Percentiles rank a stretch among this genome's conserved stretches.
phyloP scores from a whole-genome alignment of 768 basidiomycete genomes.

The Porpolomopsis calyptriformis region DNA sequence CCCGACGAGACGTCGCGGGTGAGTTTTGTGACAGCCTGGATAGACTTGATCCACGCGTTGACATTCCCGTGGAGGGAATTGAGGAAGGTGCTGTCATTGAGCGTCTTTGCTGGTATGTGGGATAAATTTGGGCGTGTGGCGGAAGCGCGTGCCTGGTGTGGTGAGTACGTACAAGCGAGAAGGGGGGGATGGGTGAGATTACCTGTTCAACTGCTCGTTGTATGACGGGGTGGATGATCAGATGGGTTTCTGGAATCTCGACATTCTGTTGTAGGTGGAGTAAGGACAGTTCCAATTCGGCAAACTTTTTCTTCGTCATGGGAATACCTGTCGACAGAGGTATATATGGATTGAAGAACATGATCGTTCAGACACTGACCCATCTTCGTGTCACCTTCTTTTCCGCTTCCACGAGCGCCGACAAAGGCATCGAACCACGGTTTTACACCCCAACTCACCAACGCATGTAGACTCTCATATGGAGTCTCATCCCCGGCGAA shows the following conservation, averaged over 20 bases:
- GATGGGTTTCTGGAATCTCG: conserved; percentile 94
- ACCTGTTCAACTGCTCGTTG: conserved; percentile 76
- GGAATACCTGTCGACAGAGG: conserved; percentile 56
- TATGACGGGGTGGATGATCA: conserved; percentile 84
- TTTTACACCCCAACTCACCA: conserved; percentile 92
- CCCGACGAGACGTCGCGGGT: conserved; percentile 86
- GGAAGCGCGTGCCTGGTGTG: conserved; percentile 33
- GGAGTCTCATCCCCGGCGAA: conserved; percentile 85
- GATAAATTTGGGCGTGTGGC: conserved; percentile 64
- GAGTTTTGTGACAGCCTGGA: conserved; percentile 95
- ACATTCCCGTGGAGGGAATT: conserved; percentile 90
- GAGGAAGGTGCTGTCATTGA: conserved; percentile 85
- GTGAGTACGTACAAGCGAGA: conserved; percentile 11
- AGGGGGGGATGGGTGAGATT: conserved; percentile 5
- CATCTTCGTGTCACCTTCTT: conserved; percentile 75
- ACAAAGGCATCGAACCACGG: conserved; percentile 99
- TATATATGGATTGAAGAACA: neutral
- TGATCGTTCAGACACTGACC: conserved; percentile 24
- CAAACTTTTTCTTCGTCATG: conserved; percentile 98
- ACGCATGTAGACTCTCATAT: conserved; percentile 90
- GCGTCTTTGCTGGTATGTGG: conserved; percentile 57
- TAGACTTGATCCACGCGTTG: conserved; percentile 96
- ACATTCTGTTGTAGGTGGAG: conserved; percentile 97
- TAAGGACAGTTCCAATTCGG: conserved; percentile 88
- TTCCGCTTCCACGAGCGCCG: conserved; percentile 64